Evolutionary conservation across 2,329 filamentous ascomycete species (phyloP).

Genomic region (Cyphellophora europaea): DNA sequence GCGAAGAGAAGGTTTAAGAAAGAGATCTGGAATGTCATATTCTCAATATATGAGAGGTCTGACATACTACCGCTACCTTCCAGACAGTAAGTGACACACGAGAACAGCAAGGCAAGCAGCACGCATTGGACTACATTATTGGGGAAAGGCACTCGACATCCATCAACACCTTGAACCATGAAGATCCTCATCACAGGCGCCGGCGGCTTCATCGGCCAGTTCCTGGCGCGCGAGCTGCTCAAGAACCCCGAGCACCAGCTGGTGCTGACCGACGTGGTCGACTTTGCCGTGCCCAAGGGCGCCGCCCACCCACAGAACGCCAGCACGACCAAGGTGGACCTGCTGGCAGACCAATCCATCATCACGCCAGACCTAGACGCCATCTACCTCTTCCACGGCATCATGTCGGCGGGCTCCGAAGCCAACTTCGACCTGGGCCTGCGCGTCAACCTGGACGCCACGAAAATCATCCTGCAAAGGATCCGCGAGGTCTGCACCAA

Average conservation of each 20-base stretch:
- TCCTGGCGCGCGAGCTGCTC: constrained; percentile 48
- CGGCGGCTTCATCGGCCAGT: constrained; percentile 56
- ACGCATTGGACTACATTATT: too few species aligned
- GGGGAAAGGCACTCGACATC: too few species aligned
- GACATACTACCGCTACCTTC: too few species aligned
- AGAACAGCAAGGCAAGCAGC: too few species aligned
- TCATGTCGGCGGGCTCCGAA: constrained; percentile 58
- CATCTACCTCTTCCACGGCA: constrained; percentile 56
- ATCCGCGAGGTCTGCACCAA: constrained; percentile 39
- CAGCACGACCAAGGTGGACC: constrained; percentile 42
- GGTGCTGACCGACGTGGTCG: constrained; percentile 48
- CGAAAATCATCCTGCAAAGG: constrained; percentile 44
- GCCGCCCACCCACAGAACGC: constrained; percentile 42
- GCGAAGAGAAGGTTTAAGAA: too few species aligned
- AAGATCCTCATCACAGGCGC: constrained; percentile 55
- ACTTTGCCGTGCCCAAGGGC: constrained; percentile 41
- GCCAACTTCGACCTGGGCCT: constrained; percentile 51
- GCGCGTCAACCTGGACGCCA: constrained; percentile 52
- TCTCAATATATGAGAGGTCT: too few species aligned
- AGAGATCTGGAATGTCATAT: too few species aligned
- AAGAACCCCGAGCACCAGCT: constrained; percentile 38
- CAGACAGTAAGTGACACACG: too few species aligned
- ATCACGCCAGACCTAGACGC: constrained; percentile 37
- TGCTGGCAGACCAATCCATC: constrained; percentile 35
- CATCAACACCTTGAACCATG: too few species aligned